Conservation (phyloP, 192 early-diverging fungal species). For the Coemansia biformis region DNA sequence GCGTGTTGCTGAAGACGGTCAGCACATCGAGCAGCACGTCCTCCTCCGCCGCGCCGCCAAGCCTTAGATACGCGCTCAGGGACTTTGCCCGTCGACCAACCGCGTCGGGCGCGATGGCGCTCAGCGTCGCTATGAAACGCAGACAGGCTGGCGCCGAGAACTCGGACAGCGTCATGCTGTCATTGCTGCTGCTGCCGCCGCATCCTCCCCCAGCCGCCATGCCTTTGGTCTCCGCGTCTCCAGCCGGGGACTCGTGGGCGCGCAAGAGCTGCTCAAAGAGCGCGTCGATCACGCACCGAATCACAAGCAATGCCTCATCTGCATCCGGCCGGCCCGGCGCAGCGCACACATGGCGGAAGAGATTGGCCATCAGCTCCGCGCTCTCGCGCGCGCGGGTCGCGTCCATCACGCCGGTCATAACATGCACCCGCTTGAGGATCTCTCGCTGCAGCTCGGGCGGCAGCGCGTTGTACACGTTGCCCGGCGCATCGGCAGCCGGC, state of each 20-base stretch:
- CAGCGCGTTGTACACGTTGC: slow-evolving; percentile 35
- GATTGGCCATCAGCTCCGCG: slow-evolving; percentile 29
- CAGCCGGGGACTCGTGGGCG: slow-evolving; percentile 53
- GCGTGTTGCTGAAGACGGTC: slow-evolving; percentile 51
- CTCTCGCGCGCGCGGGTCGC: slow-evolving; percentile 17
- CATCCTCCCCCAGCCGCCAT: too few species aligned
- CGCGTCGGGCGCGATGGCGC: slow-evolving; percentile 53
- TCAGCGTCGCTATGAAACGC: slow-evolving; percentile 52
- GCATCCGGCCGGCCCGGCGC: slow-evolving; percentile 46
- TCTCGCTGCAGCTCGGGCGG: slow-evolving; percentile 40
- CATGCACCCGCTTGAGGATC: slow-evolving; percentile 37
- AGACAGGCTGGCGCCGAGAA: slow-evolving; percentile 35
- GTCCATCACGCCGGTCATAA: slow-evolving; percentile 48
- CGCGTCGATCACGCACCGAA: slow-evolving; percentile 66
- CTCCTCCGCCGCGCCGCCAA: slow-evolving; percentile 44
- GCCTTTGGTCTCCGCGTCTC: background rate
- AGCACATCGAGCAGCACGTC: slow-evolving; percentile 53
- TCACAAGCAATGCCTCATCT: slow-evolving; percentile 53
- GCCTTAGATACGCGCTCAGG: slow-evolving; percentile 54
- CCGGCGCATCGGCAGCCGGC: slow-evolving; percentile 3
- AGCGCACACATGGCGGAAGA: slow-evolving; percentile 27
- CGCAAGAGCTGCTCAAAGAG: slow-evolving; percentile 65
- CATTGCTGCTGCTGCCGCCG: background rate
- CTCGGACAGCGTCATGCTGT: background rate
- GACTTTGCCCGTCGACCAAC: slow-evolving; percentile 51